Evolutionary conservation across 1,284 basidiomycete species (phyloP).

Genomic region (Phaffia rhodozyma): DNA sequence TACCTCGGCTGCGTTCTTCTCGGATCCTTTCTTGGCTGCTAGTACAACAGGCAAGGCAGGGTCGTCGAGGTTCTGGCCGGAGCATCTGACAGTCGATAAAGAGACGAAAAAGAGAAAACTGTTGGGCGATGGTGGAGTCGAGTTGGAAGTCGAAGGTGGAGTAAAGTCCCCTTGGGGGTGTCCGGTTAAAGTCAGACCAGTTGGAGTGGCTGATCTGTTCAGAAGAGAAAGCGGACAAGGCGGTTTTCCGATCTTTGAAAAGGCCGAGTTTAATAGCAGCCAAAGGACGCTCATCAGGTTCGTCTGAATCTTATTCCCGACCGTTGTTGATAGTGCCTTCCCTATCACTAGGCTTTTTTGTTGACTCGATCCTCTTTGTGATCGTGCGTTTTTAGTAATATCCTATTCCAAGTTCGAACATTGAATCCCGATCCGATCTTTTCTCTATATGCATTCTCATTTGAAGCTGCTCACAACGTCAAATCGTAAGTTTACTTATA

Average conservation of each 20-base stretch:
- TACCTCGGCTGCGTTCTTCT: slow-evolving; percentile 30
- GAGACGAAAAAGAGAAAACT: slow-evolving; percentile 26
- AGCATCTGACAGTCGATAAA: slow-evolving; percentile 25
- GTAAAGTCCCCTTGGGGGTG: slow-evolving; percentile 1
- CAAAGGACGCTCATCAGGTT: too few relatives aligned
- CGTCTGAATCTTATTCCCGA: neutral
- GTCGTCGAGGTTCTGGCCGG: slow-evolving; percentile 22
- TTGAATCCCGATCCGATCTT: slow-evolving; percentile 5
- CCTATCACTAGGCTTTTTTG: neutral
- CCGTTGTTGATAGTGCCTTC: neutral
- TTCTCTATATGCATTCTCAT: slow-evolving; percentile 9
- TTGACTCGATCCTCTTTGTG: neutral
- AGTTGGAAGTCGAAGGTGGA: slow-evolving; percentile 25
- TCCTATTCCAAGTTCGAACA: neutral
- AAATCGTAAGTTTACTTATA: slow-evolving; percentile 2
- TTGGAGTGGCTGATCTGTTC: slow-evolving; percentile 5
- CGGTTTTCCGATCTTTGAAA: too few relatives aligned
- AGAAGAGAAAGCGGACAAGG: neutral
- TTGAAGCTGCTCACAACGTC: neutral
- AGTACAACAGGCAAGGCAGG: slow-evolving; percentile 15
- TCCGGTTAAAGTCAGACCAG: slow-evolving; percentile 2
- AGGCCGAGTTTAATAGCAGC: neutral
- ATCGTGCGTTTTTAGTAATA: neutral
- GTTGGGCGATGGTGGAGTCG: slow-evolving; percentile 35
- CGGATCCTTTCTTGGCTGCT: slow-evolving; percentile 33